Conservation (phyloP, 768 basidiomycete genomes). For the Leccinum barrowsii region DNA sequence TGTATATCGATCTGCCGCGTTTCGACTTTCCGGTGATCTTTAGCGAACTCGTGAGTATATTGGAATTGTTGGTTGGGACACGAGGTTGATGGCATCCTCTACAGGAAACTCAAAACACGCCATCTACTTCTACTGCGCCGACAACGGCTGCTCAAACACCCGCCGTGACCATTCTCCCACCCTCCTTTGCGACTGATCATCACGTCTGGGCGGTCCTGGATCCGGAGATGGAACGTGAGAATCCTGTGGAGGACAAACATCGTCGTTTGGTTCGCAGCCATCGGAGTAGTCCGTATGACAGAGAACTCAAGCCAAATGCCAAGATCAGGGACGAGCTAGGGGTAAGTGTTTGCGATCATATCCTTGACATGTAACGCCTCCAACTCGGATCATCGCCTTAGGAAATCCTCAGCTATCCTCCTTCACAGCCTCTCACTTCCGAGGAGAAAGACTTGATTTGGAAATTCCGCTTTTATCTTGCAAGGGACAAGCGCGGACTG, state of each 20-base stretch:
- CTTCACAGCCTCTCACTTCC: conserved; percentile 78
- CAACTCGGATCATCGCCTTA: conserved; percentile 28
- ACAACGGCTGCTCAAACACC: conserved; percentile 43
- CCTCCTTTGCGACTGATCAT: conserved; percentile 57
- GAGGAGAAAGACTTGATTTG: conserved; percentile 96
- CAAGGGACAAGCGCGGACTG: conserved; percentile 85
- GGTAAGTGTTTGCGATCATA: conserved; percentile 41
- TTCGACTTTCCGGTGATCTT: conserved; percentile 98
- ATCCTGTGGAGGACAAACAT: conserved; percentile 97
- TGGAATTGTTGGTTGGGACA: neutral
- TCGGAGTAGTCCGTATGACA: conserved; percentile 88
- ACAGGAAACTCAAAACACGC: conserved; percentile 40
- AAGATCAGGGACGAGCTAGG: conserved; percentile 91
- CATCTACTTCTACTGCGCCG: conserved; percentile 41
- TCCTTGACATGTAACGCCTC: neutral
- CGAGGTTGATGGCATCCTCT: neutral
- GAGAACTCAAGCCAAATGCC: conserved; percentile 95
- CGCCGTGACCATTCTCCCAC: conserved; percentile 36
- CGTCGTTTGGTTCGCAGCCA: conserved; percentile 92
- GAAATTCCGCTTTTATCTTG: conserved; percentile 99
- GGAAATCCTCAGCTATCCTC: conserved; percentile 90
- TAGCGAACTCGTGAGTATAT: conserved; percentile 70
- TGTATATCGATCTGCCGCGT: conserved; percentile 92
- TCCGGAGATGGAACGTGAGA: conserved; percentile 87
- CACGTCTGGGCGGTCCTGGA: conserved; percentile 87